Evolutionary conservation across 306 rosid species (phyloP).

Genomic region (Luffa acutangula): DNA sequence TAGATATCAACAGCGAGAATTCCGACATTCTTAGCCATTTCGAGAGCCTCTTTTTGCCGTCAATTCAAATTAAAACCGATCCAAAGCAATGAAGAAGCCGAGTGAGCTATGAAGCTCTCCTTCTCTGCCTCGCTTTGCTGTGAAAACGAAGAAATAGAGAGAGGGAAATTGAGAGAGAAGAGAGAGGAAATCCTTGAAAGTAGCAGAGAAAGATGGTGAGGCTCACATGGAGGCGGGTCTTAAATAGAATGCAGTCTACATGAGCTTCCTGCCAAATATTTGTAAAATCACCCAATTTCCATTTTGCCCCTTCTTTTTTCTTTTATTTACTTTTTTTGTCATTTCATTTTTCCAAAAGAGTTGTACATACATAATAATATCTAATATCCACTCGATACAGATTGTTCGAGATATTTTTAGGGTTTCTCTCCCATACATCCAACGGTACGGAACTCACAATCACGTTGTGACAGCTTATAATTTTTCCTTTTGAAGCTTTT

Average conservation of each 20-base stretch:
- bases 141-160: neutral
- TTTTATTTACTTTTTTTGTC: neutral
- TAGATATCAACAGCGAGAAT: conserved; percentile 90
- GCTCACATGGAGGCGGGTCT: conserved; percentile 12
- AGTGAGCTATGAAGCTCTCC: neutral
- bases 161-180: neutral
- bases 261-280: conserved; percentile 6
- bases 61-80: neutral
- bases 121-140: neutral
- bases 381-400: too few species aligned
- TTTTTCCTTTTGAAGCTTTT: too few species aligned
- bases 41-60: too few species aligned
- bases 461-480: too few species aligned
- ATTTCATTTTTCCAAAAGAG: neutral
- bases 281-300: neutral
- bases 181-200: conserved; percentile 1
- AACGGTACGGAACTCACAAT: too few species aligned
- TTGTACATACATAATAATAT: too few species aligned
- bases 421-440: too few species aligned
- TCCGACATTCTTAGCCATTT: conserved; percentile 85
- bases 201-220: conserved; percentile 8
- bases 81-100: neutral
- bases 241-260: conserved; percentile 12
- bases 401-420: too few species aligned
- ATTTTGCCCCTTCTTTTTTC: neutral